These are phyloP conservation scores for Geotrichum klebahnii DNA, from an alignment of 1,139 yeast species.

Conservation along the genomic window DNA sequence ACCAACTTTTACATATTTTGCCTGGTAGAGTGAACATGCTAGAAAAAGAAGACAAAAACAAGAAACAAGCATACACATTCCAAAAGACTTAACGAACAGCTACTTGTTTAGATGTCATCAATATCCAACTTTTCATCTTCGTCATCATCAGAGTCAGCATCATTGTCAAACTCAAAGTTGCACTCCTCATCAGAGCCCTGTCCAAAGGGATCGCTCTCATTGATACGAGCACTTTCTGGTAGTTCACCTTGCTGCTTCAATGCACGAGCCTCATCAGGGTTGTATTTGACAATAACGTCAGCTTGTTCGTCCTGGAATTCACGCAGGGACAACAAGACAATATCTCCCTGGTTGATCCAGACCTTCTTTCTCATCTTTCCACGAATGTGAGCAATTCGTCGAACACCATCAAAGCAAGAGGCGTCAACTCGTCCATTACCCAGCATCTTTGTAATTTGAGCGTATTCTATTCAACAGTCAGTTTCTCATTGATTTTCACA, in stretches of 20 bases:
- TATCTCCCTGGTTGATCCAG: conserved; percentile 99
- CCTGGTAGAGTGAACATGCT: too few relatives aligned
- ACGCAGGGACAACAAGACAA: conserved; percentile 89
- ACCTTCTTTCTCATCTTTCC: conserved; percentile 99
- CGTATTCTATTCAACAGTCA: conserved; percentile 57
- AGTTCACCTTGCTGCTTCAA: conserved; percentile 94
- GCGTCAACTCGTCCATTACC: conserved; percentile 98
- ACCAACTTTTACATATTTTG: too few relatives aligned
- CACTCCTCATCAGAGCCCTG: conserved; percentile 96
- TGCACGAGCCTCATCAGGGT: conserved; percentile 96
- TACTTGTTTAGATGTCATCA: conserved; percentile 76
- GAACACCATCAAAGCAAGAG: conserved; percentile 85
- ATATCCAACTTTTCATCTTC: conserved; percentile 71
- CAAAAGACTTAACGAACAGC: too few relatives aligned
- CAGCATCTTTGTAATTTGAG: conserved; percentile 95
- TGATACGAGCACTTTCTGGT: conserved; percentile 91
- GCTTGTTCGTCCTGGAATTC: conserved; percentile 98
- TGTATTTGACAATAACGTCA: conserved; percentile 95
- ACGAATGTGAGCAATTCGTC: conserved; percentile 95
- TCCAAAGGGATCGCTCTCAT: conserved; percentile 96
- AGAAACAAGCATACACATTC: too few relatives aligned
- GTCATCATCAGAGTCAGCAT: conserved; percentile 72
- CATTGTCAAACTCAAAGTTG: conserved; percentile 97
- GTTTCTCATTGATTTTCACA: too few relatives aligned
- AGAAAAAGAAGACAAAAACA: too few relatives aligned